Base-by-base conservation (phyloP, 2,329 filamentous ascomycete genomes). In the Didymella exigua region DNA sequence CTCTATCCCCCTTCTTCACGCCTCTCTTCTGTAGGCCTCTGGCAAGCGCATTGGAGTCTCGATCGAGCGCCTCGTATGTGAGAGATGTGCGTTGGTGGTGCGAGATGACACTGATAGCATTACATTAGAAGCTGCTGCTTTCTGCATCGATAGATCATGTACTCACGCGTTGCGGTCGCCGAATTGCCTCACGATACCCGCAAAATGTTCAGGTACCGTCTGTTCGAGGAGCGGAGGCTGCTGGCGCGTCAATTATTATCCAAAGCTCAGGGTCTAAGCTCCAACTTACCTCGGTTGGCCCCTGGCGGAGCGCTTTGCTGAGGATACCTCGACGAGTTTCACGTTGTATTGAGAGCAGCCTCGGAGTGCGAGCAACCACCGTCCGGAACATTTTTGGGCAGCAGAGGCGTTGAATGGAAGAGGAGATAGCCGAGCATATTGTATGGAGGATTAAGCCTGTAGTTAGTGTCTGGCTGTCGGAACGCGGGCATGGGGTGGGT, bases 1-100 rank as follows among this genome's bases (percentile, higher is more conserved):
- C 90, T 27, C 91, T 84, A 71, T 96, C 89, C 5, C 91, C 92
- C 68, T 93, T 96, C 56, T 78, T 81, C 1, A 97, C 89, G 3
- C 91, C 91, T 0, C 88, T 77, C 0, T 84, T 84, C 21, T 82
- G 77, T 14, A 97, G 78, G 0, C 90, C 89, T 45, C 83, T 79
- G 1, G 92, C 91, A 8, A 96, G 79, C 2, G 83, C 80, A 78
- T 92, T 93, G 59, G 91, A 96, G 54, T 85, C 81, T 2, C 81
- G 77, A 72, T 98, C 90, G 9, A 99, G 84, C 5, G 81, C 81
- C 44, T 86, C 78, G 73, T 96, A 98, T 0, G 87, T 93, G 51
- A 96, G 79, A 1, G 79, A 81, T 2, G 76, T 77, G 40, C 82
- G 84, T 66, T 95, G 90, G 54, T 86, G 78, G 41, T 78, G 80